phyloP scores from a whole-genome alignment of 306 rosid genomes.

The Rosa lucieae region DNA sequence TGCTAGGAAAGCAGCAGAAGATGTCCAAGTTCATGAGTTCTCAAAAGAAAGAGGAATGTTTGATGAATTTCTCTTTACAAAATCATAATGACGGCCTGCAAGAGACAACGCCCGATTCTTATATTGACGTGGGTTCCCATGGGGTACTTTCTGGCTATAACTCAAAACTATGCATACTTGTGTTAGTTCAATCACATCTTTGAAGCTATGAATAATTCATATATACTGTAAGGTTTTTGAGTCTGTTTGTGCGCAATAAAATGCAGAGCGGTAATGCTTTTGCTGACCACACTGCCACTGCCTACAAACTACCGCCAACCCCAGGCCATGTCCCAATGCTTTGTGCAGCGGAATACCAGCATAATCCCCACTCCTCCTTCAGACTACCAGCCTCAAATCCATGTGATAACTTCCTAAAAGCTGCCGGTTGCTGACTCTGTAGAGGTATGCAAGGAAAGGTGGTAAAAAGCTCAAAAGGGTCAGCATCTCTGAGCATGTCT shows the following conservation, averaged over 20 bases:
- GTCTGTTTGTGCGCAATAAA: slow-evolving; percentile 19
- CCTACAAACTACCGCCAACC: slow-evolving; percentile 28
- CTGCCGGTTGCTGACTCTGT: slow-evolving; percentile 78
- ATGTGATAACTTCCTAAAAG: slow-evolving; percentile 82
- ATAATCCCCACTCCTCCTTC: slow-evolving; percentile 43
- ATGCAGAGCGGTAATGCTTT: slow-evolving; percentile 51
- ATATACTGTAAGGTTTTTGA: background rate
- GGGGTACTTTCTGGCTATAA: slow-evolving; percentile 44
- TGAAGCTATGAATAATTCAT: background rate
- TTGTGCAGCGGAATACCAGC: slow-evolving; percentile 54
- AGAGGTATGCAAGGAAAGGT: slow-evolving; percentile 3
- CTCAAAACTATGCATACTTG: slow-evolving; percentile 15
- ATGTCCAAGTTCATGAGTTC: slow-evolving; percentile 69
- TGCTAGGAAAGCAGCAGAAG: slow-evolving; percentile 69
- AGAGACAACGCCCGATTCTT: slow-evolving; percentile 24
- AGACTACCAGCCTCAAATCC: slow-evolving; percentile 85
- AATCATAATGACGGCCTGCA: slow-evolving; percentile 36
- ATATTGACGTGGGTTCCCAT: slow-evolving; percentile 9
- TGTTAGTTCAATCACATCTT: slow-evolving; percentile 1
- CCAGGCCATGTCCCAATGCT: slow-evolving; percentile 24
- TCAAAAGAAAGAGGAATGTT: slow-evolving; percentile 44
- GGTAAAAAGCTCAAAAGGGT: background rate
- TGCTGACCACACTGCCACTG: slow-evolving; percentile 32
- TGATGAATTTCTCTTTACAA: slow-evolving; percentile 25
- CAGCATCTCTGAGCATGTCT: background rate